A percentile compares a stretch with the other conserved stretches of the same genome.
Conservation (phyloP, 192 early-diverging fungal species). For the Podila minutissima region DNA sequence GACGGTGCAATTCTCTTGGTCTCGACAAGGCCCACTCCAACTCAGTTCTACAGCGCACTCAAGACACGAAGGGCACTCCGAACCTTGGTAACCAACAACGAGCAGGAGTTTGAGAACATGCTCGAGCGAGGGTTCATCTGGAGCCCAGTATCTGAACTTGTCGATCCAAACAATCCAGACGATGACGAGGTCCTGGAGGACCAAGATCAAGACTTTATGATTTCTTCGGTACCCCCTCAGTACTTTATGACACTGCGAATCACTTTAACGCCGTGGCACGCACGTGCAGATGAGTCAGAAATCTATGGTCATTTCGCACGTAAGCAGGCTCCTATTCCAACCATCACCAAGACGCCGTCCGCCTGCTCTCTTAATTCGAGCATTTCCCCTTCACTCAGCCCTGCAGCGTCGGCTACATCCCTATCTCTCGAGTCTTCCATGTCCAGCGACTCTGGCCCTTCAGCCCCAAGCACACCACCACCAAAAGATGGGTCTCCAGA, state of each 20-base stretch:
- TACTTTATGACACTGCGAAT: conserved; percentile 41
- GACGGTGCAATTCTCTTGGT: conserved; percentile 16
- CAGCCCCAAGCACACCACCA: neutral
- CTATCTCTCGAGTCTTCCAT: neutral
- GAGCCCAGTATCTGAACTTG: conserved; percentile 1
- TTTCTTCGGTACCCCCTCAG: neutral
- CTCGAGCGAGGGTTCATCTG: conserved; percentile 45
- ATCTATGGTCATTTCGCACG: conserved; percentile 33
- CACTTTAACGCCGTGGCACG: conserved; percentile 53
- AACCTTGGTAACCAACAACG: neutral
- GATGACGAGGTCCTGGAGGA: neutral
- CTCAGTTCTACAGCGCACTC: conserved; percentile 33
- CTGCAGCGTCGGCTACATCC: neutral
- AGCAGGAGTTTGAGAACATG: conserved; percentile 46
- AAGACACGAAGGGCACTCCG: conserved; percentile 24
- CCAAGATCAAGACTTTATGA: neutral
- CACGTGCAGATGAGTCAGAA: conserved; percentile 48
- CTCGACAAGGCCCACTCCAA: conserved; percentile 20
- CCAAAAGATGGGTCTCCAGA: neutral
- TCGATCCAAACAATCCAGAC: conserved; percentile 1
- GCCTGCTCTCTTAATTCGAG: neutral
- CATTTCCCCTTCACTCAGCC: neutral
- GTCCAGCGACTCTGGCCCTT: neutral
- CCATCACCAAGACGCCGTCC: neutral
- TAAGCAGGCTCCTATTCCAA: neutral